Base-by-base conservation (phyloP, 345 rosid genomes). In the Eutrema japonicum region DNA sequence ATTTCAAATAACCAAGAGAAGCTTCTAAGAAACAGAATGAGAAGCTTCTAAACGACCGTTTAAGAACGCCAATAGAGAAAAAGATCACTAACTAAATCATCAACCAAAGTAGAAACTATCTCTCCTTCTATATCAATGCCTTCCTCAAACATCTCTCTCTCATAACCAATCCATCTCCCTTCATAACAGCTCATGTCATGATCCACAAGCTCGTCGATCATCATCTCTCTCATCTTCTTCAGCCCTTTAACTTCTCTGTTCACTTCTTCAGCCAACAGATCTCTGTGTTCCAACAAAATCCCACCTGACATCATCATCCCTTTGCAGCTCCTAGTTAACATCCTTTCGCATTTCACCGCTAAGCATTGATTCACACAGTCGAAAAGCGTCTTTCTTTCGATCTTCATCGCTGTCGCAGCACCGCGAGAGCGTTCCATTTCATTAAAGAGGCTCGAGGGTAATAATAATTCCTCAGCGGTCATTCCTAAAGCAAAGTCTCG, bases 181-280 rank as follows among this genome's bases (percentile, higher is more conserved):
- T 84, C 75, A 1, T 79, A 88, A 64, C 77, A 76, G 81, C 94
- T 86, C 99, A 92, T 95, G 69, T 95, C 99, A 77, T 87, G 84
- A 81, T 89, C 90, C 40, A 95, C 97, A 63, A 95, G 87, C 81
- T 90, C 97, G 38, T 95, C 98, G 26, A 95, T 94, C 91, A 89
- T 87, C 64, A 87, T 86, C 52, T 92, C 92, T 62, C 88, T 82
- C 90, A 87, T 84, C 45, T 79, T 79, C 83, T 81, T 85, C 87
- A 87, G 84, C 37, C 74, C 83, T 14, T 77, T 69, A 13, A 95
- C 88, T 82, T 92, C 97, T 77, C 81, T 90, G 73, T 79, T 85
- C 71, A 92, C 62, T 78, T 90, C 91, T 77, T 86, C 87, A 5
- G 87, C 94, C 14, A 95, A 78, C 83, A 73, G 13, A 8, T 78